Percentiles rank a stretch among this genome's conserved stretches.
Evolutionary conservation across 768 basidiomycete genomes (phyloP).

Genomic region (Mrakia blollopis): DNA sequence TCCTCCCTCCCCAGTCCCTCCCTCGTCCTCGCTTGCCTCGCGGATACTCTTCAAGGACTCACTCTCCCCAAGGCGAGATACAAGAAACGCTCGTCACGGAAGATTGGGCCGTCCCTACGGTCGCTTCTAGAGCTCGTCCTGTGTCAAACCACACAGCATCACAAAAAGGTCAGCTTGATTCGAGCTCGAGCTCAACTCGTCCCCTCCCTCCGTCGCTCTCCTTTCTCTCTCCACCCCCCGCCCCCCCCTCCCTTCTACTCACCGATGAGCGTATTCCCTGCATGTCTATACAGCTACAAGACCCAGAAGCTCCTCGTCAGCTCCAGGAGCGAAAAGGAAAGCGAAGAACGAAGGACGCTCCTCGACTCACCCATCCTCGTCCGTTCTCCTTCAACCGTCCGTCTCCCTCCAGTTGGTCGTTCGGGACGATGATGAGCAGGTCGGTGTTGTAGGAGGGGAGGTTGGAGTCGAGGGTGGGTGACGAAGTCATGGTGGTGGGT

Average conservation of each 20-base stretch:
- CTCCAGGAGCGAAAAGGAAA: neutral
- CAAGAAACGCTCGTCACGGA: neutral
- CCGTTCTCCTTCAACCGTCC: neutral
- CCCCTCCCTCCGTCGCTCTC: neutral
- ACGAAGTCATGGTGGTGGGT: neutral
- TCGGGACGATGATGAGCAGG: neutral
- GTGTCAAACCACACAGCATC: neutral
- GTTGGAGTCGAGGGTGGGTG: neutral
- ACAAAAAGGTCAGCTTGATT: neutral
- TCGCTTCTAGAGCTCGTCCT: neutral
- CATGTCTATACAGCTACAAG: neutral
- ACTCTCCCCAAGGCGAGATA: slow-evolving; percentile 12
- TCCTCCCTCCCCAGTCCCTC: neutral
- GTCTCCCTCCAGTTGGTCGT: neutral
- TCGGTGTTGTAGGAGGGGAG: neutral
- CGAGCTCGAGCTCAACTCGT: too few relatives aligned
- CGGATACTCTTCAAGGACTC: neutral
- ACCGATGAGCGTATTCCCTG: neutral
- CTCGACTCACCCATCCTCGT: neutral
- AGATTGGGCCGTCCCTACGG: neutral
- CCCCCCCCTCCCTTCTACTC: neutral
- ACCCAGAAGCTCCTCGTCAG: neutral
- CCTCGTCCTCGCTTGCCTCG: too few relatives aligned
- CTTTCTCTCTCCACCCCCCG: neutral
- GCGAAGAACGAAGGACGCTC: neutral